Evolutionary conservation across 805 yeast genomes (phyloP), one percentile per base, ranked within the genome.

Genomic region (Diddensiella santjacobensis): DNA sequence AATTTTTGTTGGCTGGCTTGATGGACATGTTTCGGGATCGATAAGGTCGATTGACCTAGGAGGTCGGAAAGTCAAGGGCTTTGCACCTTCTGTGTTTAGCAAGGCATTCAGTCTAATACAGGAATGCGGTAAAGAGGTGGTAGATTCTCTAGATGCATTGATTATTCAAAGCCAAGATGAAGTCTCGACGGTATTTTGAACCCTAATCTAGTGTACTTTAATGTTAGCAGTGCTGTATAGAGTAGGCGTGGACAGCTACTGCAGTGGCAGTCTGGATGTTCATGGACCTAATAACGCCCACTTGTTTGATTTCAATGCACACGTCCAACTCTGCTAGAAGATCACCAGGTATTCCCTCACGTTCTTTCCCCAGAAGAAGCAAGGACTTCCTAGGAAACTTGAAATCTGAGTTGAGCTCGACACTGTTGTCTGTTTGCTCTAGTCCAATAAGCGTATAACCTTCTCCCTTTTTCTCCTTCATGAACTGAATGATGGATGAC

Each of bases 251-350:
- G 4, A 89, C 96, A 44, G 90, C 79, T 18, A 90, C 89, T 0
- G 97, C 98, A 0, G 97, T 83, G 1, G 97, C 98, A 0, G 97
- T 90, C 68, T 90, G 98, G 52, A 90, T 90, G 61, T 90, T 90
- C 98, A 90, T 90, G 1, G 96, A 89, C 56, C 98, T 74, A 36
- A 91, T 81, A 15, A 90, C 89, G 13, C 98, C 98, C 36, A 80
- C 83, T 63, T 90, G 98, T 61, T 88, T 87, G 57, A 90, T 90
- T 60, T 90, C 96, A 36, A 91, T 80, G 63, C 96, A 90, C 56
- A 82, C 71, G 61, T 90, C 97, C 26, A 91, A 70, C 59, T 86
- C 91, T 0, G 87, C 83, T 47, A 90, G 69, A 22, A 90, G 68
- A 35, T 83, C 83, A 4, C 96, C 96, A 0, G 96, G 96, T 47